Evolutionary conservation across 306 rosid species (phyloP), one percentile per base, ranked within the genome.

Genomic region (Arachis stenosperma): DNA sequence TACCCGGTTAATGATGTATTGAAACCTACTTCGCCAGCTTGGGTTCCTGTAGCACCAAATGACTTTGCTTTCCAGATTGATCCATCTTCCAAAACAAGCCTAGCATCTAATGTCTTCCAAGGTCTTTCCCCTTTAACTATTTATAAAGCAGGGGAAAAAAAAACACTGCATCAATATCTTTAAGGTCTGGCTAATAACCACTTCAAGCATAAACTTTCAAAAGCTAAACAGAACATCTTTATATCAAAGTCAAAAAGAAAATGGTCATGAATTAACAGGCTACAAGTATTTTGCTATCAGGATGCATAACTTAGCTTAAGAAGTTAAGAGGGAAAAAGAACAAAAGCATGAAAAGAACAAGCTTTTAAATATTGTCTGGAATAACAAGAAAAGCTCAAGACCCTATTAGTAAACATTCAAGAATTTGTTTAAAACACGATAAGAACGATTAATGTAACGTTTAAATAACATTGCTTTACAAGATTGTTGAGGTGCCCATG

Each of bases 1-100:
- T 67, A 94, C 97, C 99, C 96, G 2, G 97, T 94, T 67, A 94
- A 83, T 51, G 99, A 88, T 46, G 97, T 91, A 65, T 94, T 94
- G 68, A 94, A 94, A 55, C 89, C 99, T 75, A 94, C 97, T 84
- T 94, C 99, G 76, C 96, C 99, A 77, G 91, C 84, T 94, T 91
- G 99, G 58, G 99, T 94, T 75, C 99, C 99, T 0, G 89, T 78
- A 75, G 97, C 96, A 44, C 99, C 97, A 69, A 94, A 91, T 6
- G 99, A 91, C 77, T 94, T 94, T 7, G 97, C 99, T 40, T 17
- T 88, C 99, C 99, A 94, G 50, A 94, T 75, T n/a, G 97, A 94
- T 70, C 96, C 97, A 84, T 94, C 99, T 79, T 89, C 93, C 27
- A 94, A 87, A 85, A 85, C 93, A 44, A 94, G 84, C 53, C 99